Evolutionary conservation across 345 rosid species (phyloP).

Genomic region (Eucalyptus curtisii): DNA sequence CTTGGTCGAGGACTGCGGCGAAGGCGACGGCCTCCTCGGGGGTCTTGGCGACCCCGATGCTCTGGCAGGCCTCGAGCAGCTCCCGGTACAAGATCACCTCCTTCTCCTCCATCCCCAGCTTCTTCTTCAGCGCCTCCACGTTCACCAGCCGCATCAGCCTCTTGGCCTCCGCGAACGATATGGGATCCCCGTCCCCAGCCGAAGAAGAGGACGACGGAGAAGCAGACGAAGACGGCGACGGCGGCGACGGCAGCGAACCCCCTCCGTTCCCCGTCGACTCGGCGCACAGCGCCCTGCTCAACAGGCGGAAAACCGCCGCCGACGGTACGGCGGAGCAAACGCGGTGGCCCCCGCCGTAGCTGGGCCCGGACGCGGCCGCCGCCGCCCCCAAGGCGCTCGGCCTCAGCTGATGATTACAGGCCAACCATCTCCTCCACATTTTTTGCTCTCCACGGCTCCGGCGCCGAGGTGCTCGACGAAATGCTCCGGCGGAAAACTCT

Average conservation of each 20-base stretch:
- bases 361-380: background rate
- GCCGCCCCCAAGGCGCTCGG: background rate
- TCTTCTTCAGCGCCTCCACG: conserved; percentile 60
- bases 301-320: background rate
- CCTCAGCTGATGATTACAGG: background rate
- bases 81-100: conserved; percentile 52
- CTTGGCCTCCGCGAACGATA: conserved; percentile 53
- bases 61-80: conserved; percentile 48
- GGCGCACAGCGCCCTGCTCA: background rate
- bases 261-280: background rate
- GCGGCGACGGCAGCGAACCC: background rate
- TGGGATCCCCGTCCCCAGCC: background rate
- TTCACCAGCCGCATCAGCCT: conserved; percentile 80
- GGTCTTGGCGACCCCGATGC: conserved; percentile 65
- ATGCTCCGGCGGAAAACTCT: background rate
- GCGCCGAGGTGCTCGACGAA: background rate
- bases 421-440: background rate
- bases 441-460: background rate
- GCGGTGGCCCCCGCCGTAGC: background rate
- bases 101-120: conserved; percentile 52
- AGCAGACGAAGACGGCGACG: background rate
- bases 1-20: conserved; percentile 77
- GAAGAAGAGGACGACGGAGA: background rate
- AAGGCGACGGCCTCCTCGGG: conserved; percentile 63
- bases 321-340: background rate